phyloP scores from a whole-genome alignment of 176 grass and related monocot genomes.

The Avena eriantha region DNA sequence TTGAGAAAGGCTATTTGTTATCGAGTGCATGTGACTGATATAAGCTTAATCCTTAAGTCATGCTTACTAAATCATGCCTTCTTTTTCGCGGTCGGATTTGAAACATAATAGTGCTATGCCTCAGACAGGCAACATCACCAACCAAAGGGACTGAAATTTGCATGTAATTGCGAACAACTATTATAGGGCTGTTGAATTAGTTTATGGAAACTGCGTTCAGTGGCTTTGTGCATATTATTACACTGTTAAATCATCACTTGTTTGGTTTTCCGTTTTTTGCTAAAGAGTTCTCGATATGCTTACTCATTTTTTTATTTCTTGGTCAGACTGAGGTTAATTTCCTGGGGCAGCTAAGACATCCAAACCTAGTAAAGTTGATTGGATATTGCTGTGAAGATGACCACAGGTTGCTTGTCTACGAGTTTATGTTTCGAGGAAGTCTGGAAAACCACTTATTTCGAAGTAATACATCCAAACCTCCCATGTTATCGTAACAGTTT shows the following conservation, averaged over 20 bases:
- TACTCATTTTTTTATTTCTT: constrained; percentile 36
- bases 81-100: neutral
- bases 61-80: constrained; percentile 9
- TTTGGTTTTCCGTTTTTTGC: neutral
- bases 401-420: constrained; percentile 91
- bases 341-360: constrained; percentile 95
- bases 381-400: constrained; percentile 99
- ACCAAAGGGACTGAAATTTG: constrained; percentile 15
- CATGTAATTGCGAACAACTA: neutral
- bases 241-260: neutral
- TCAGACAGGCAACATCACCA: neutral
- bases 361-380: constrained; percentile 97
- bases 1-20: constrained; percentile 7
- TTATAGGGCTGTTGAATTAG: neutral
- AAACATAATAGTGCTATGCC: neutral
- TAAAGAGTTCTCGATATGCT: neutral
- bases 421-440: constrained; percentile 98
- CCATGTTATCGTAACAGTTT: constrained; percentile 21
- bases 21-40: neutral
- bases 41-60: neutral
- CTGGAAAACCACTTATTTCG: constrained; percentile 98
- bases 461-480: constrained; percentile 62
- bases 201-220: neutral
- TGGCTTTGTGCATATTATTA: constrained; percentile 2
- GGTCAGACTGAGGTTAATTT: constrained; percentile 92